Evolutionary conservation across 441 rosid species (phyloP).

Genomic region (Francoa sonchifolia): DNA sequence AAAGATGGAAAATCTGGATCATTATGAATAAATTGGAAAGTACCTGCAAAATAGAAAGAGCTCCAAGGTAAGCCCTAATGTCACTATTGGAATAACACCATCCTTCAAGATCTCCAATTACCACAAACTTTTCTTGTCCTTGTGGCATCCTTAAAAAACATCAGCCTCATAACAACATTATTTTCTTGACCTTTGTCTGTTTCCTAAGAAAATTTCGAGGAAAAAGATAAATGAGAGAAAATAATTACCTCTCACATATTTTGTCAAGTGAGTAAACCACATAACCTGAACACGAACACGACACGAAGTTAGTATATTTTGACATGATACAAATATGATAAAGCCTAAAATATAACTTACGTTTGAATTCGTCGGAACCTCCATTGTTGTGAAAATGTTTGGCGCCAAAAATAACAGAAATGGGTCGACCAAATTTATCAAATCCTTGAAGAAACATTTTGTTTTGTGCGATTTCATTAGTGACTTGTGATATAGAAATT

Average conservation of each 20-base stretch:
- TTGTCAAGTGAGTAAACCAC: conserved; percentile 56
- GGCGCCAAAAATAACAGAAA: conserved; percentile 35
- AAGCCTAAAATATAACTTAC: conserved; percentile 26
- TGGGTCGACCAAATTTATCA: conserved; percentile 61
- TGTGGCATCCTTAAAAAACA: conserved; percentile 52
- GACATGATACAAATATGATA: too few relatives aligned
- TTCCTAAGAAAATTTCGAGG: background rate
- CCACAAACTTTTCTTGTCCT: conserved; percentile 63
- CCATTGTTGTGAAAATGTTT: conserved; percentile 56
- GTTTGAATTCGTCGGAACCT: conserved; percentile 56
- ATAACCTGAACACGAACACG: too few relatives aligned
- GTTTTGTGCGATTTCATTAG: conserved; percentile 48
- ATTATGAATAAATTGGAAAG: too few relatives aligned
- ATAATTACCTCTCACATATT: conserved; percentile 48
- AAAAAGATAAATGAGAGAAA: background rate
- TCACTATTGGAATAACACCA: conserved; percentile 83
- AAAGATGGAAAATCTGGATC: too few relatives aligned
- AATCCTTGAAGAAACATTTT: conserved; percentile 62
- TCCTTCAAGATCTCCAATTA: conserved; percentile 63
- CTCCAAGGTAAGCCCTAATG: conserved; percentile 55
- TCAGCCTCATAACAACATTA: conserved; percentile 3
- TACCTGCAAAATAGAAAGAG: conserved; percentile 78
- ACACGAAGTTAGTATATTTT: too few relatives aligned
- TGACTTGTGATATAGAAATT: conserved; percentile 40
- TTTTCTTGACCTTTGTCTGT: too few relatives aligned